Evolutionary conservation across 2,329 filamentous ascomycete genomes (phyloP).

Genomic region (Fusarium papillatum): DNA sequence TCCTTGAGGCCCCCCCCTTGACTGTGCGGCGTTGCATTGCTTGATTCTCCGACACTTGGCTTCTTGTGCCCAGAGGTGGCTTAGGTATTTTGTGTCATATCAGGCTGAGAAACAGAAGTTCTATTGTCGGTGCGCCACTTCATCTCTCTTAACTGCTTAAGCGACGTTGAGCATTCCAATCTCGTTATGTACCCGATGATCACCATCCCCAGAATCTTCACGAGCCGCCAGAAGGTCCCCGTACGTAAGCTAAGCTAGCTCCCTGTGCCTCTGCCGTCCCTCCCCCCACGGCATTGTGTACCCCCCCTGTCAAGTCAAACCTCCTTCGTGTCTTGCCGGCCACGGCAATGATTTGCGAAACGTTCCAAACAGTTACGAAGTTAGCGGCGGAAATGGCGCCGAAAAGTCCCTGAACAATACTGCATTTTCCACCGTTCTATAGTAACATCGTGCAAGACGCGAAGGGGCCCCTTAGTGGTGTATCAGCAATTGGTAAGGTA

Average conservation of each 20-base stretch:
- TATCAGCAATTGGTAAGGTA: neutral
- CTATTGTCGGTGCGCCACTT: neutral
- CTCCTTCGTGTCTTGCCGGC: neutral
- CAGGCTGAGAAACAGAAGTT: neutral
- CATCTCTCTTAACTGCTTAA: neutral
- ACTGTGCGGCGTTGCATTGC: neutral
- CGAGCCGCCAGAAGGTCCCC: neutral
- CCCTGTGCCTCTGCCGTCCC: neutral
- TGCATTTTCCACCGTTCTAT: neutral
- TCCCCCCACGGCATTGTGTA: neutral
- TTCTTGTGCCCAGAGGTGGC: neutral
- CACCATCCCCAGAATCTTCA: neutral
- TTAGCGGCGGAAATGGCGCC: neutral
- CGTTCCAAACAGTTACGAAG: neutral
- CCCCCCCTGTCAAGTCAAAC: neutral
- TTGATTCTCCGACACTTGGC: neutral
- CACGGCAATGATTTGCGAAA: neutral
- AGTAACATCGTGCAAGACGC: neutral
- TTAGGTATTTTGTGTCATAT: neutral
- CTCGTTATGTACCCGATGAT: neutral
- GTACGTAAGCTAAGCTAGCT: neutral
- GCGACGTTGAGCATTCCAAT: neutral
- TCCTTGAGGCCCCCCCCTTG: neutral
- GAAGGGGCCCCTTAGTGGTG: neutral
- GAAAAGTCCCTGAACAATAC: neutral